Evolutionary conservation across 1,284 basidiomycete species (phyloP).

Genomic region (Pseudozyma sp.): DNA sequence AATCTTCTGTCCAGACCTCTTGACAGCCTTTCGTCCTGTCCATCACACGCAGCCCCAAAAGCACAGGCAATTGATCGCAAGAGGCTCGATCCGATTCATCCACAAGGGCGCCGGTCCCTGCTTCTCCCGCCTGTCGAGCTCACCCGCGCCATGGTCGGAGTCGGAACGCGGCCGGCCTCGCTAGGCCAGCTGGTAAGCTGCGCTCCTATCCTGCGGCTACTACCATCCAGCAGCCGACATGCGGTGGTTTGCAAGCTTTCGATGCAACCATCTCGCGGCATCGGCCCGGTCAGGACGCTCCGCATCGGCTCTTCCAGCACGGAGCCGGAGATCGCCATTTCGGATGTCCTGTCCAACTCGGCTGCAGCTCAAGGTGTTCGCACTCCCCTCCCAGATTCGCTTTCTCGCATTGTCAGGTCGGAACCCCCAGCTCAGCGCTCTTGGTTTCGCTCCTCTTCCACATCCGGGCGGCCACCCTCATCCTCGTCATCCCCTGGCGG

Average conservation of each 20-base stretch:
- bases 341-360: constrained; percentile 35
- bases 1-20: too few relatives aligned
- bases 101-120: not conserved
- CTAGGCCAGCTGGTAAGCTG: constrained; percentile 6
- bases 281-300: constrained; percentile 13
- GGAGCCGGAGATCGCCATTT: constrained; percentile 36
- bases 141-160: not conserved
- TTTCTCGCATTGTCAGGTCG: constrained; percentile 15
- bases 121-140: not conserved
- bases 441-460: constrained; percentile 26
- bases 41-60: too few relatives aligned
- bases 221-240: not conserved
- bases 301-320: constrained; percentile 29
- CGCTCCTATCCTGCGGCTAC: not conserved
- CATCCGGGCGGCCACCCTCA: constrained; percentile 2
- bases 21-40: too few relatives aligned
- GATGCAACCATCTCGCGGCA: not conserved
- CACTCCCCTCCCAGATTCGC: constrained; percentile 23
- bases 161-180: not conserved
- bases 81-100: too few relatives aligned
- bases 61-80: too few relatives aligned
- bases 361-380: constrained; percentile 21
- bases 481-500: not conserved
- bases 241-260: not conserved
- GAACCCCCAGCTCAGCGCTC: constrained; percentile 26